Evolutionary conservation across 2,329 filamentous ascomycete genomes (phyloP).

Genomic region (Alternaria incomplexa): DNA sequence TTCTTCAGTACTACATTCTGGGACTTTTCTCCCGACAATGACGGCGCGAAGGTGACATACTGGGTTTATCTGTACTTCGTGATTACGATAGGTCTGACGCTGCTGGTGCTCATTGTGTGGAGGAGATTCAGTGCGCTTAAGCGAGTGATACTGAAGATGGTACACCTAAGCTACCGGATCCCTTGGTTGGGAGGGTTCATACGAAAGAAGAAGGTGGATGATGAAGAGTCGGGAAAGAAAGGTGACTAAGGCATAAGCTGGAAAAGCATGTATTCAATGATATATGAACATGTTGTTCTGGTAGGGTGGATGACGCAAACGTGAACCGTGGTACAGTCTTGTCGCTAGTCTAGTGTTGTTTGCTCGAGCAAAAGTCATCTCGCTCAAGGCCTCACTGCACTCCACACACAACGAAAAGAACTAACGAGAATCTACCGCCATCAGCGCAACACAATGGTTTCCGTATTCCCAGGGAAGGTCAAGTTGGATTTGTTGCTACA

Average conservation of each 20-base stretch:
- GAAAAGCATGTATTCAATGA: neutral
- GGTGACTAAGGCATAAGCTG: neutral
- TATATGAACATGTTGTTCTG: neutral
- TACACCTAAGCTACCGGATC: rapidly evolving
- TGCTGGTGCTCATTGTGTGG: neutral
- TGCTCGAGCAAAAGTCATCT: neutral
- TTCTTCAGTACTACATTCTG: neutral
- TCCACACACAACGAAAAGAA: neutral
- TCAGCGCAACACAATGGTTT: neutral
- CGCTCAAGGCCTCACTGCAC: neutral
- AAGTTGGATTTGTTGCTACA: neutral
- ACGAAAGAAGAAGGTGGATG: neutral
- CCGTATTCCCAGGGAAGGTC: neutral
- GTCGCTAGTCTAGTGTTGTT: neutral
- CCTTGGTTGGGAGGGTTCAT: neutral
- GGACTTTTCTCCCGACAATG: neutral
- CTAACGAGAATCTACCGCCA: neutral
- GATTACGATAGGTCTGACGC: neutral
- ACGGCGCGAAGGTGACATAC: neutral
- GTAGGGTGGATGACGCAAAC: neutral
- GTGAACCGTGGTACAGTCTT: neutral
- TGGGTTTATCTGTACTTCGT: neutral
- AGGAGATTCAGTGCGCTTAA: neutral
- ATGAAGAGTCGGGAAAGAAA: neutral
- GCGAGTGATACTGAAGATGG: neutral